Conservation (phyloP, 345 rosid species). For the Populus simonii region DNA sequence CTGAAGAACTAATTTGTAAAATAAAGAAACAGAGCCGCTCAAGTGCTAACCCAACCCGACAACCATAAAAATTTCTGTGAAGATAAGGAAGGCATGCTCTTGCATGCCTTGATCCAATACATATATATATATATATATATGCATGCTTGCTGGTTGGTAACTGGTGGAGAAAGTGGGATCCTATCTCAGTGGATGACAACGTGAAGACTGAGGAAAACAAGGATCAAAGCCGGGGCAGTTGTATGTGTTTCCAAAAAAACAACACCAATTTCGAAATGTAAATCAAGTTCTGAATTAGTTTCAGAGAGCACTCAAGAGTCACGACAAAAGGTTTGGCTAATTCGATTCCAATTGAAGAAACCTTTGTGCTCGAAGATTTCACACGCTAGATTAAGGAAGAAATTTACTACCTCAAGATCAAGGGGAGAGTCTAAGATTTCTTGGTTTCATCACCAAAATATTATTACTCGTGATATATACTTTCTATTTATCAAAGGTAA, state of each 20-base stretch:
- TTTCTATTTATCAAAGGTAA: no score
- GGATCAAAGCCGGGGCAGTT: neutral
- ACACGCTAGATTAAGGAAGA: no score
- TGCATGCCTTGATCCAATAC: neutral
- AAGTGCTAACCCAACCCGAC: neutral
- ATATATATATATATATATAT: neutral
- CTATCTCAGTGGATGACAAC: neutral
- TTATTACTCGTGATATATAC: no score
- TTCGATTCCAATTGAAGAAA: no score
- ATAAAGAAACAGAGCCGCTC: neutral
- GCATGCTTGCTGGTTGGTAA: neutral
- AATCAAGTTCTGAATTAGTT: neutral
- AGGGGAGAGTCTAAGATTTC: no score
- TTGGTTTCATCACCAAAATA: no score
- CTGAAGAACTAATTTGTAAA: no score
- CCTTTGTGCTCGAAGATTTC: no score
- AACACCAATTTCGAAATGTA: neutral
- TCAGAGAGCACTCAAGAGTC: neutral
- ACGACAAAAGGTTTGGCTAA: neutral
- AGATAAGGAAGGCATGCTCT: neutral
- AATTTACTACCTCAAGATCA: no score
- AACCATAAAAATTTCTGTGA: neutral
- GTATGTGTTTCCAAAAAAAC: neutral
- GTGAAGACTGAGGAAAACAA: slow-evolving; percentile 2
- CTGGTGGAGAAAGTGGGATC: neutral